Evolutionary conservation across 305 asterid species (phyloP).

Genomic region (Solanum hybrid): DNA sequence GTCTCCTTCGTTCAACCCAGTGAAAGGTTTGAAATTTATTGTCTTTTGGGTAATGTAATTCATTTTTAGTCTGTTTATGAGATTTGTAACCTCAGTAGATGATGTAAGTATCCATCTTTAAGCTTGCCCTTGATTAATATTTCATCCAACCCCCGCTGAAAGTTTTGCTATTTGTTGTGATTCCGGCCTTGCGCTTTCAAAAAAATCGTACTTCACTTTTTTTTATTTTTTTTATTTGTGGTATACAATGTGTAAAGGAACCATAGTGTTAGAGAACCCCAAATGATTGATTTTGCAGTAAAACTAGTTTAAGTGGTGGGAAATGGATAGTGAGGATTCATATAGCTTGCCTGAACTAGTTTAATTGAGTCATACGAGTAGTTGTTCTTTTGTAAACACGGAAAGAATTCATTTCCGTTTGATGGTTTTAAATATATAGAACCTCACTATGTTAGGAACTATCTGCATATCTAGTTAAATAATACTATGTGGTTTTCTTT

Average conservation of each 20-base stretch:
- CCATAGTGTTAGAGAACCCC: neutral
- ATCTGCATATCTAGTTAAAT: neutral
- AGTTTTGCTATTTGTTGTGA: conserved; percentile 24
- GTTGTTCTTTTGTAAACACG: neutral
- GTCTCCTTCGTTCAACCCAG: conserved; percentile 72
- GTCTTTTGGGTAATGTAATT: neutral
- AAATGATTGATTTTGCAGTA: neutral
- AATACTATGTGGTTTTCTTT: neutral
- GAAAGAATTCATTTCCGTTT: neutral
- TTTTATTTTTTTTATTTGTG: neutral
- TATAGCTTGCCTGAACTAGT: neutral
- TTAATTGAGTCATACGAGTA: neutral
- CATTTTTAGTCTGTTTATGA: neutral
- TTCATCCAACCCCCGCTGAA: conserved; percentile 69
- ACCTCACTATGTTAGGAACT: neutral
- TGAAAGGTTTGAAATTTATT: conserved; percentile 45
- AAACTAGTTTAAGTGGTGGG: neutral
- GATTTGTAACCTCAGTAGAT: neutral
- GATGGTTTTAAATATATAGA: neutral
- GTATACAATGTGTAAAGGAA: neutral
- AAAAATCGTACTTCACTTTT: neutral
- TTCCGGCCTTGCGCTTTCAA: neutral
- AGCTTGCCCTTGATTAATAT: conserved; percentile 71
- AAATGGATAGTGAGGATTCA: neutral
- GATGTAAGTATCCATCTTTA: conserved; percentile 46